Base-by-base conservation (phyloP, 768 basidiomycete genomes). In the Cyclocybe cylindracea region DNA sequence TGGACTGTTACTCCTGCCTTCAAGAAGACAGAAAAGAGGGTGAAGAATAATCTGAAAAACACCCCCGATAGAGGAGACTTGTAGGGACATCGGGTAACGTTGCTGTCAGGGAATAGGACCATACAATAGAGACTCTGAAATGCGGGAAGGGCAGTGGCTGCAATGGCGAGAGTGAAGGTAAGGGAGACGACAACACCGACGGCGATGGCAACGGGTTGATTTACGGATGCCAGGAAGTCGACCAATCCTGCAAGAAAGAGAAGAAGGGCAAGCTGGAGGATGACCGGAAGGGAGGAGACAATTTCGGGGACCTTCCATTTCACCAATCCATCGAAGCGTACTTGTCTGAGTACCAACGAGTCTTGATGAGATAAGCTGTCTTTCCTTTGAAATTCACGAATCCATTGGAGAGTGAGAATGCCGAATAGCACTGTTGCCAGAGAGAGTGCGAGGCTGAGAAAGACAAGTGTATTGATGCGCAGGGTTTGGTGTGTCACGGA, bases 161-260 rank as follows among this genome's bases (percentile, higher is more conserved):
- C 46, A 16, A 51, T 41, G 6, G 60, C 29, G 10, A 60, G 37
- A 13, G 53, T 5, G 10, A 56, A 39, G 10, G 50, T 40, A 1
- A 51, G 10, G 4, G 56, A 59, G 18, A 61, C 47, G 29, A 55
- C 48, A 18, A 39, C 39, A 7, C 50, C 51, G 29, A 61, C 47
- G 16, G 49, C 19, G 3, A 39, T 14, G 4, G 63, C 63, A 13
- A 64, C 54, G 11, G 48, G 33, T 4, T 18, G 19, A 44, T 54
- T 51, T 14, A 58, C 39, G 2, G 50, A 34, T 59, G 57, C 58
- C 24, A 66, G 38, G 4, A 63, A 48, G 24, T 62, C 59, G 31
- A 64, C 34, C 14, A 66, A 31, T 3, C 62, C 62, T 3, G 50
- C 57, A 31, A 64, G 62, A 47, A 66, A 66, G 7, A 64, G 51